Percentiles rank a stretch among this genome's conserved stretches.
Conservation (phyloP, 768 basidiomycete species). For the Lactarius sp. region DNA sequence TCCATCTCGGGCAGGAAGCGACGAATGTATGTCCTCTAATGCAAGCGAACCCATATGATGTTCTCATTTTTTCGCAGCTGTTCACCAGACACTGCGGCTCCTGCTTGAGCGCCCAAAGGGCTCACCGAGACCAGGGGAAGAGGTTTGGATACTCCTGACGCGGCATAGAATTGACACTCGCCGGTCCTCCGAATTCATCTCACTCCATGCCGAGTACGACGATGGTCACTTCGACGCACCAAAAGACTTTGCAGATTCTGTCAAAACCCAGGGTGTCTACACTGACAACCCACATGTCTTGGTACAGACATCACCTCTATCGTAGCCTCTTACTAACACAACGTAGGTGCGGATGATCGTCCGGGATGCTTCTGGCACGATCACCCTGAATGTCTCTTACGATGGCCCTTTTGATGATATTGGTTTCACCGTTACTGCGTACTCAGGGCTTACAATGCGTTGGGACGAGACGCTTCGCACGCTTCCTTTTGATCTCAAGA, state of each 20-base stretch:
- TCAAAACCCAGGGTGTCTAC: constrained; percentile 21
- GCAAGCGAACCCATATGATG: background rate
- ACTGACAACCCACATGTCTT: constrained; percentile 24
- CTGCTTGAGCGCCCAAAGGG: constrained; percentile 32
- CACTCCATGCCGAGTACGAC: constrained; percentile 50
- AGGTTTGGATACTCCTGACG: constrained; percentile 79
- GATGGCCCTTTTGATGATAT: constrained; percentile 59
- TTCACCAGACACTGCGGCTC: constrained; percentile 39
- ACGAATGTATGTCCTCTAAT: constrained; percentile 31
- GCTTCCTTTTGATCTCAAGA: constrained; percentile 30
- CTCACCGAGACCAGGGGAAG: constrained; percentile 27
- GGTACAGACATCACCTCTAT: background rate
- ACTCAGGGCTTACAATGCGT: constrained; percentile 37
- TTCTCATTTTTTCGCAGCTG: constrained; percentile 31
- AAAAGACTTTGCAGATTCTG: background rate
- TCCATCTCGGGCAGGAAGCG: constrained; percentile 25
- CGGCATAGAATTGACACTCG: constrained; percentile 66
- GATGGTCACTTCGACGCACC: constrained; percentile 19
- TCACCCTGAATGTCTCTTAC: constrained; percentile 61
- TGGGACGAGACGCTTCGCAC: constrained; percentile 23
- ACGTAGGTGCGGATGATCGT: constrained; percentile 25
- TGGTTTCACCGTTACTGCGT: constrained; percentile 65
- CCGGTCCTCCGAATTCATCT: constrained; percentile 60
- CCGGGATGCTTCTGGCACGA: constrained; percentile 29
- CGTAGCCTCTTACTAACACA: background rate